Percentiles rank a stretch among this genome's conserved stretches.
These are phyloP conservation scores for Heterobasidion occidentale DNA, from an alignment of 1,284 basidiomycete genomes.

Conservation along the genomic window DNA sequence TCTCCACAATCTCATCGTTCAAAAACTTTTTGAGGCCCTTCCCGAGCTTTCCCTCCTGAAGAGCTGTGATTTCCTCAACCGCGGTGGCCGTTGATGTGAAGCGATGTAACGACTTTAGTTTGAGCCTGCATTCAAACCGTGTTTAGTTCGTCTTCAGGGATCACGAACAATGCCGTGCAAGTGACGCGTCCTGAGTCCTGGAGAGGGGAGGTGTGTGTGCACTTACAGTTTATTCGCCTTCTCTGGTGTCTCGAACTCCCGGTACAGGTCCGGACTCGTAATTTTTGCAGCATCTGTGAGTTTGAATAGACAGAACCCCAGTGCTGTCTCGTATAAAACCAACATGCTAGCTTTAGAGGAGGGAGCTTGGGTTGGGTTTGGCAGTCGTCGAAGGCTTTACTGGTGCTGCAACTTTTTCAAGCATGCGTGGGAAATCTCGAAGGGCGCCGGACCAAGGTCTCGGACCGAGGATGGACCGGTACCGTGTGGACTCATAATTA, in stretches of 20 bases:
- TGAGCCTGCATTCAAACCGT: slow-evolving; percentile 49
- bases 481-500: neutral
- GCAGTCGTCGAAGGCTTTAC: neutral
- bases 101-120: slow-evolving; percentile 92
- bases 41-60: slow-evolving; percentile 89
- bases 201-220: neutral
- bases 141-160: neutral
- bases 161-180: neutral
- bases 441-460: neutral
- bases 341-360: slow-evolving; percentile 44
- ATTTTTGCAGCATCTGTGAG: slow-evolving; percentile 88
- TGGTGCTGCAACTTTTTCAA: neutral
- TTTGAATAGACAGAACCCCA: slow-evolving; percentile 98
- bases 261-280: slow-evolving; percentile 79
- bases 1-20: slow-evolving; percentile 78
- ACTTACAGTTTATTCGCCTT: slow-evolving; percentile 85
- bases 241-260: slow-evolving; percentile 90
- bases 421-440: neutral
- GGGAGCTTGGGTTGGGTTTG: slow-evolving; percentile 3
- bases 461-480: neutral
- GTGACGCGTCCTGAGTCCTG: neutral
- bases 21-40: slow-evolving; percentile 94
- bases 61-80: slow-evolving; percentile 95
- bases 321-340: slow-evolving; percentile 78
- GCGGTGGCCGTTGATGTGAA: slow-evolving; percentile 95